phyloP scores from a whole-genome alignment of 1,284 basidiomycete species.

The Ceratobasidium sp. region DNA sequence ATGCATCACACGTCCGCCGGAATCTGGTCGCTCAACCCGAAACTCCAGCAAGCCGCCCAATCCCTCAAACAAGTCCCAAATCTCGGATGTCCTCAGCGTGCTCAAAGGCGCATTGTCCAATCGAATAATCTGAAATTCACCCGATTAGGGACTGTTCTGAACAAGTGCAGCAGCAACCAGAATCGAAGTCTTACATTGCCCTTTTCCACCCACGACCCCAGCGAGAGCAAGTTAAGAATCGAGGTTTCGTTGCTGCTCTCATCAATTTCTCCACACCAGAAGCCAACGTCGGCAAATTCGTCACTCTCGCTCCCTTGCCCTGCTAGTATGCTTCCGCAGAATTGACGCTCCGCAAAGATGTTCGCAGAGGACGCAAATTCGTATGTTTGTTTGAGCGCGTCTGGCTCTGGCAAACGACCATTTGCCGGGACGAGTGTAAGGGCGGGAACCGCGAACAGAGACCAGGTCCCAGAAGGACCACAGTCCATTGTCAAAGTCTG shows the following conservation, averaged over 20 bases:
- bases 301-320: conserved; percentile 43
- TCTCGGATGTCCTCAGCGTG: conserved; percentile 28
- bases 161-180: not conserved
- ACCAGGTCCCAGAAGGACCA: conserved; percentile 9
- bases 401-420: conserved; percentile 14
- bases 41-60: conserved; percentile 38
- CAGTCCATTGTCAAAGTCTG: conserved; percentile 1
- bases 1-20: conserved; percentile 37
- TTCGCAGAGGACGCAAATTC: conserved; percentile 32
- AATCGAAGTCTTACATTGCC: conserved; percentile 30
- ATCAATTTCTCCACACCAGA: conserved; percentile 37
- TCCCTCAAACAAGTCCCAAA: conserved; percentile 28
- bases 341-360: conserved; percentile 23
- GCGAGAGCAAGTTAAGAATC: conserved; percentile 27
- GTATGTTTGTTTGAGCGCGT: conserved; percentile 26
- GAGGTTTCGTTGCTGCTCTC: conserved; percentile 27
- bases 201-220: conserved; percentile 31
- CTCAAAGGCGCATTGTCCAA: conserved; percentile 11
- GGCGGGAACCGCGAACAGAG: conserved; percentile 6
- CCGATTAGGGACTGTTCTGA: not conserved
- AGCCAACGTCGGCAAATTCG: conserved; percentile 38
- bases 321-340: conserved; percentile 39
- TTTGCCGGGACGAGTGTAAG: conserved; percentile 22
- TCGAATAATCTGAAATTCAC: conserved; percentile 20
- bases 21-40: conserved; percentile 35